Conservation (phyloP, 2,329 filamentous ascomycete genomes). For the Colletotrichum coccodes region DNA sequence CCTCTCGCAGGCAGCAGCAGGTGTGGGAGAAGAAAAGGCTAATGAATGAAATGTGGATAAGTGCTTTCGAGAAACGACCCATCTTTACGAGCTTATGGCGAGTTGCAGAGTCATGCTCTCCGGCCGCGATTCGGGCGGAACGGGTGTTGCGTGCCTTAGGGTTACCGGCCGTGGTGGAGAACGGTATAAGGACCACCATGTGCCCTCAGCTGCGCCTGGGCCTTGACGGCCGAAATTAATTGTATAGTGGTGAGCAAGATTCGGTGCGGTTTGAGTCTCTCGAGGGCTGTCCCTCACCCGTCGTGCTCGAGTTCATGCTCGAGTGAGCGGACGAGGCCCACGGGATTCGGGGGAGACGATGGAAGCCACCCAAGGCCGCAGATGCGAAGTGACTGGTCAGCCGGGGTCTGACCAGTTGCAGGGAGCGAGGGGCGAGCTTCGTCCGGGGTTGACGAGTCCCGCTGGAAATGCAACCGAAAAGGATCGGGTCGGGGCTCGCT, state of each 20-base stretch:
- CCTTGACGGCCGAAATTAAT: background rate
- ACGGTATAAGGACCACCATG: background rate
- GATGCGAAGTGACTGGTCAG: background rate
- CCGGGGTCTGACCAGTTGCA: background rate
- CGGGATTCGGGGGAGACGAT: background rate
- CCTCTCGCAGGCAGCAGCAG: background rate
- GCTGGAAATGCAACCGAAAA: background rate
- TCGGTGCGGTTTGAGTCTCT: background rate
- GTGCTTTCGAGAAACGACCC: conserved; percentile 16
- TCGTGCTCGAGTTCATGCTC: background rate
- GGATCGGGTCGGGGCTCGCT: background rate
- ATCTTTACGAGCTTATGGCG: conserved; percentile 22
- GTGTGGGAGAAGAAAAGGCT: conserved; percentile 13
- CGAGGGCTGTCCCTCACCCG: too few species aligned
- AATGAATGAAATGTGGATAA: conserved; percentile 23
- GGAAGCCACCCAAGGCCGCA: background rate
- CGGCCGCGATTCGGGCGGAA: conserved; percentile 6
- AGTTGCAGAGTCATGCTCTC: conserved; percentile 27
- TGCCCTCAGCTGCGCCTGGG: background rate
- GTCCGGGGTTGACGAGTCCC: background rate
- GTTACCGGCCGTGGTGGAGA: conserved; percentile 7
- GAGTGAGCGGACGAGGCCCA: background rate
- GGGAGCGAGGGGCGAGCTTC: background rate
- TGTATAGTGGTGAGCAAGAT: background rate
- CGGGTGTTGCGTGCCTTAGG: conserved; percentile 20